These are phyloP conservation scores for Aegilops sharonensis DNA, from an alignment of 176 grass and related monocot species.

Conservation along the genomic window DNA sequence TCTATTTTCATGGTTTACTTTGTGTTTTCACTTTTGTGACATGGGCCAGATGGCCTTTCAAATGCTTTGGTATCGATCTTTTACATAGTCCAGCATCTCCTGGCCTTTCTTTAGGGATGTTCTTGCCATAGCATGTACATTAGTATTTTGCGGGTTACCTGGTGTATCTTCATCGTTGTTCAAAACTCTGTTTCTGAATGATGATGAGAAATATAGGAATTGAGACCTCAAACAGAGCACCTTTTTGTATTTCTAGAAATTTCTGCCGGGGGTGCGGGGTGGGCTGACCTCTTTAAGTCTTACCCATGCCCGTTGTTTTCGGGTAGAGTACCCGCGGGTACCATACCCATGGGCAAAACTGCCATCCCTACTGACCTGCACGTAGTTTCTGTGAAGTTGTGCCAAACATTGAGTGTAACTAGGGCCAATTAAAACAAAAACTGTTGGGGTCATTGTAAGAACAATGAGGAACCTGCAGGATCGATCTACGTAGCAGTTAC, in stretches of 20 bases:
- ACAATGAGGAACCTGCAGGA: neutral
- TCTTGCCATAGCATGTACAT: neutral
- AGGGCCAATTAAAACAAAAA: neutral
- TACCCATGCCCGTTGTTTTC: too few relatives aligned
- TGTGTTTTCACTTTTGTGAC: neutral
- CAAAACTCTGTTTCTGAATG: slow-evolving; percentile 3
- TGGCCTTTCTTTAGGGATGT: neutral
- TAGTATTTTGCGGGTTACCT: neutral
- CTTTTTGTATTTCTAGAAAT: neutral
- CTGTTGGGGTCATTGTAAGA: neutral
- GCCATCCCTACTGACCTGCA: too few relatives aligned
- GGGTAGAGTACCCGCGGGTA: too few relatives aligned
- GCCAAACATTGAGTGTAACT: neutral
- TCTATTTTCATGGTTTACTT: neutral
- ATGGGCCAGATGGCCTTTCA: neutral
- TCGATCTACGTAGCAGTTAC: neutral
- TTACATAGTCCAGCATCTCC: neutral
- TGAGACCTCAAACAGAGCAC: neutral
- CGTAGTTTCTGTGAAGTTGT: neutral
- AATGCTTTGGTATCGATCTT: neutral
- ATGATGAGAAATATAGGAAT: neutral
- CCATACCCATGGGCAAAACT: too few relatives aligned
- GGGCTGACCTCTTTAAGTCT: too few relatives aligned
- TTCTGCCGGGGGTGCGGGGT: too few relatives aligned
- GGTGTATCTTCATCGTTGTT: neutral